These are phyloP conservation scores for Viola odorata DNA, from an alignment of 345 rosid genomes.

Conservation along the genomic window DNA sequence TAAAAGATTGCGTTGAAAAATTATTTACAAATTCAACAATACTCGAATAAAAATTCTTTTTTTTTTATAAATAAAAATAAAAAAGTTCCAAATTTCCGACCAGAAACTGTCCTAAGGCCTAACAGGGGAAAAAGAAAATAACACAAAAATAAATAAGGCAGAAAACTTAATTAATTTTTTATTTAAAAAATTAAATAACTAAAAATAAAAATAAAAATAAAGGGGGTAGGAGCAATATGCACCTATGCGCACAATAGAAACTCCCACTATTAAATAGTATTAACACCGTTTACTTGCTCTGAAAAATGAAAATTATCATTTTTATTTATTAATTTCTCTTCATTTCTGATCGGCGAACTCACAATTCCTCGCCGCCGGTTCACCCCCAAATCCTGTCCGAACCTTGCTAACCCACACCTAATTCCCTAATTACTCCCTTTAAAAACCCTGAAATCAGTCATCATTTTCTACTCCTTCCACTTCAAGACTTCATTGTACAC, in stretches of 20 bases:
- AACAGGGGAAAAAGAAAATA: no score
- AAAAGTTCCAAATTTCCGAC: not conserved
- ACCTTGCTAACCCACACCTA: not conserved
- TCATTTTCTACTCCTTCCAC: conserved; percentile 10
- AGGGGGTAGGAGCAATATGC: conserved; percentile 25
- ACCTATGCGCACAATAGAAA: conserved; percentile 23
- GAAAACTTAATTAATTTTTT: not conserved
- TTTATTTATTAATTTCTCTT: conserved; percentile 29
- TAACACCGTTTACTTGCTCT: conserved; percentile 42
- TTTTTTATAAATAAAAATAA: no score
- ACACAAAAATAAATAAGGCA: not conserved
- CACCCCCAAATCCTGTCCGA: conserved; percentile 4
- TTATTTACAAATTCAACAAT: no score
- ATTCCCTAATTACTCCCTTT: conserved; percentile 5
- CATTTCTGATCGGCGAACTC: conserved; percentile 41
- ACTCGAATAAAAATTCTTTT: no score
- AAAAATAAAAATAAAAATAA: not conserved
- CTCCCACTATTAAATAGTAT: conserved; percentile 39
- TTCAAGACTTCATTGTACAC: not conserved
- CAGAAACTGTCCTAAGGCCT: conserved; percentile 1
- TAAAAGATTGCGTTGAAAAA: no score
- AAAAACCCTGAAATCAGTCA: conserved; percentile 18
- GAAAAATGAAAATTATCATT: conserved; percentile 42
- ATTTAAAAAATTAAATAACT: not conserved
- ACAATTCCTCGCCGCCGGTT: conserved; percentile 39